Evolutionary conservation across 1,284 basidiomycete genomes (phyloP).

Genomic region (Cutaneotrichosporon cutaneum): DNA sequence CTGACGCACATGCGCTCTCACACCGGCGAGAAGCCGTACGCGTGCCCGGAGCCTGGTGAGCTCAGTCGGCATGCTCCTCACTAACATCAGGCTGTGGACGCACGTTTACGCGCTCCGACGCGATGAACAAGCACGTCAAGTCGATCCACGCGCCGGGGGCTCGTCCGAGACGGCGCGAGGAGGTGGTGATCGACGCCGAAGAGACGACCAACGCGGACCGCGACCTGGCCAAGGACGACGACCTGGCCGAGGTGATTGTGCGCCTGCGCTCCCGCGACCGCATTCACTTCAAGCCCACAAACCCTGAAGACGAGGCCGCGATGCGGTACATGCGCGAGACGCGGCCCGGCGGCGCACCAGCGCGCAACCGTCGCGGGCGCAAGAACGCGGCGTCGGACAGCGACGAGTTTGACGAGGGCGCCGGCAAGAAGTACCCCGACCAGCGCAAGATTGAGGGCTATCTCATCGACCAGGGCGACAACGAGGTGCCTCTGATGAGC

Average conservation of each 20-base stretch:
- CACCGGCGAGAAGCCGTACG: constrained; percentile 94
- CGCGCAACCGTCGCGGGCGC: constrained; percentile 18
- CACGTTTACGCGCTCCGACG: constrained; percentile 93
- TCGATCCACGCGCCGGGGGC: constrained; percentile 29
- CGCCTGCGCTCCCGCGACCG: constrained; percentile 20
- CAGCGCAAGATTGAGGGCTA: constrained; percentile 25
- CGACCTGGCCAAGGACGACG: constrained; percentile 26
- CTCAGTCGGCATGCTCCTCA: not conserved
- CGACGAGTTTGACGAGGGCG: constrained; percentile 35
- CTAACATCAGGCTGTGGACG: constrained; percentile 75
- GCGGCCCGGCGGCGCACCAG: constrained; percentile 20
- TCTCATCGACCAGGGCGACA: constrained; percentile 22
- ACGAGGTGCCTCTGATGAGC: constrained; percentile 35
- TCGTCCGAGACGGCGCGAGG: constrained; percentile 7
- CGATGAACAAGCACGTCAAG: constrained; percentile 62
- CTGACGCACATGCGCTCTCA: constrained; percentile 82
- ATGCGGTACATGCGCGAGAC: constrained; percentile 23
- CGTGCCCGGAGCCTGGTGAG: constrained; percentile 65
- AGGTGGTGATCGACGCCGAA: constrained; percentile 15
- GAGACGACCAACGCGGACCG: constrained; percentile 21
- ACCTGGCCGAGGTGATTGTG: constrained; percentile 24
- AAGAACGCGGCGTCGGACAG: constrained; percentile 17
- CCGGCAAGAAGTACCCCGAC: constrained; percentile 21
- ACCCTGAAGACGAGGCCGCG: constrained; percentile 18
- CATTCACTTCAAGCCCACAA: constrained; percentile 11